These are phyloP conservation scores for Hydrangea macrophylla DNA, from an alignment of 148 eudicot species.

Conservation along the genomic window DNA sequence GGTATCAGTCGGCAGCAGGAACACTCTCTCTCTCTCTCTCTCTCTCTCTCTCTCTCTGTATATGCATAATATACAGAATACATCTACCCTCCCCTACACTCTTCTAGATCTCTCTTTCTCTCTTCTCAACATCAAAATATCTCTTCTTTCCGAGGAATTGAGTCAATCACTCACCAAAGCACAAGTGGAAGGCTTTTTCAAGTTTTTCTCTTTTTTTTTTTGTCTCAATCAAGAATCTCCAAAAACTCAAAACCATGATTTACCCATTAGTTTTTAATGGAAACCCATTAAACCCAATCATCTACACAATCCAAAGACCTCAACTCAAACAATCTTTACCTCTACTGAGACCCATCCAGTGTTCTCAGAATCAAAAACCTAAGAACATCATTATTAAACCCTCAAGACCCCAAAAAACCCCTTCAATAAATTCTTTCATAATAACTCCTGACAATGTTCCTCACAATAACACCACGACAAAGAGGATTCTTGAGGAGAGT, in stretches of 20 bases:
- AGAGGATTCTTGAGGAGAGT: slow-evolving; percentile 11
- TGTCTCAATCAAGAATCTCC: background rate
- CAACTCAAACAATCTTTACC: slow-evolving; percentile 10
- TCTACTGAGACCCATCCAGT: slow-evolving; percentile 3
- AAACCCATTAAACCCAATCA: slow-evolving; percentile 17
- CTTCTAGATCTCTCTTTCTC: slow-evolving; percentile 26
- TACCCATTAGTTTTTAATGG: slow-evolving; percentile 16
- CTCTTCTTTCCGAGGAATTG: slow-evolving; percentile 1
- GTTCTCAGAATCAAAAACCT: slow-evolving; percentile 17
- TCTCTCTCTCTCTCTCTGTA: background rate
- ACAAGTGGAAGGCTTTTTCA: background rate
- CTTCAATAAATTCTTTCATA: slow-evolving; percentile 6
- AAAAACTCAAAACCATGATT: slow-evolving; percentile 14
- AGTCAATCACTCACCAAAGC: background rate
- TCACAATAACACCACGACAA: slow-evolving; percentile 10
- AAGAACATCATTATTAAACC: slow-evolving; percentile 13
- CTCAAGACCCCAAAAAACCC: slow-evolving; percentile 13
- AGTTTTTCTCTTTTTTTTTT: background rate
- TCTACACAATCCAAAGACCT: background rate
- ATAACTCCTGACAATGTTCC: background rate
- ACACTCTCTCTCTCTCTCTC: background rate
- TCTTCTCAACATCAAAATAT: background rate
- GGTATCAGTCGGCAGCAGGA: background rate
- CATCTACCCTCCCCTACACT: slow-evolving; percentile 1
- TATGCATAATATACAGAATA: too few species aligned